Evolutionary conservation across 2,329 filamentous ascomycete genomes (phyloP), one percentile per base, ranked within the genome.

Genomic region (Ceratocystis alfenasii): DNA sequence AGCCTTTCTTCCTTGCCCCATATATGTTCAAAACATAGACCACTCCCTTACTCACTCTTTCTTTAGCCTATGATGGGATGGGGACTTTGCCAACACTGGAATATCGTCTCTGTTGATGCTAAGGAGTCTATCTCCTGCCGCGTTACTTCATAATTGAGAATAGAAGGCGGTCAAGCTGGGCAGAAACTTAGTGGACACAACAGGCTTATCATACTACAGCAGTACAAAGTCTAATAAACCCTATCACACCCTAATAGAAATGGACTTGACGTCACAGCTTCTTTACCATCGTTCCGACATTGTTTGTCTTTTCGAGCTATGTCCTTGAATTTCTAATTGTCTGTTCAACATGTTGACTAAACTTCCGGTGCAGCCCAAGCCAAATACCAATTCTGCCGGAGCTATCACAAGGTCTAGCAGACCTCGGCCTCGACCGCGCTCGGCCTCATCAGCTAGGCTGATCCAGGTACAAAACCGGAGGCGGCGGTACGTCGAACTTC

Each of bases 391-490:
- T 15, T 4, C n/a, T 6, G 48, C 1, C 2, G 7, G 7, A 22
- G 3, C 48, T 22, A n/a, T 25, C 7, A 17, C 48, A 8, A n/a
- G 7, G n/a, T 33, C 53, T 17, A 33, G 25, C 28, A 25, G 22
- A 17, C 53, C 53, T 7, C 22, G 53, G 53, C 53, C 10, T 25
- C 53, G 28, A 6, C 74, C 75, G 1, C 77, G 73, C 67, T 78
- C 80, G 0, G 74, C 77, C 1, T 72, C 75, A 28, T 74, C 76
- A 60, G 68, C 72, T 3, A 76, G 75, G 3, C 77, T 78, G 61
- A 81, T 90, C 62, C 78, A 79, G 44, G 76, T 83, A 30, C 90
- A 88, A 75, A 95, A 95, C 75, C 82, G 90, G 63, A 83, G 90
- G 15, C 87, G 88, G 70, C 85, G 87, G 71, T 95, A 90, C 72